Base-by-base conservation (phyloP, 2,329 filamentous ascomycete species). In the Botryotinia globosa region DNA sequence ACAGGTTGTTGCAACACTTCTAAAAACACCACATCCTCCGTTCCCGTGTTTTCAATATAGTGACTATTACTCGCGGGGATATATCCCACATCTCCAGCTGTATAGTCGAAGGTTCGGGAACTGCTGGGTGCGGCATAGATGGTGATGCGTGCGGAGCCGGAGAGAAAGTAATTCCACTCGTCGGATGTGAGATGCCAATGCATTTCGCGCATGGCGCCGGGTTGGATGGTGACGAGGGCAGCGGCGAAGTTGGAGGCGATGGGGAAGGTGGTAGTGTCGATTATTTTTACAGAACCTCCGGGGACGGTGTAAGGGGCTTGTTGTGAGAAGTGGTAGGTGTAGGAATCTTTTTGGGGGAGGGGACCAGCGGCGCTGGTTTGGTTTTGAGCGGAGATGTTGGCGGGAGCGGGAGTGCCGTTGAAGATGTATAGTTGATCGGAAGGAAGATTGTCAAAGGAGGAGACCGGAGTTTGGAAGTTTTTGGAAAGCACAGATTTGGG, bases 171-270 rank as follows among this genome's bases (percentile, higher is more conserved):
- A 22, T 70, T 71, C 67, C 72, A 73, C 29, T 73, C 72, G 62
- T 68, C 72, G 20, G 62, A 68, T 16, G 69, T 72, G 42, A 86
- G 86, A 81, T 90, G 88, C 88, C 88, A 90, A 81, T 90, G 88
- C 61, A 91, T 81, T 78, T 90, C 88, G 34, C 89, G 85, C 86
- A 90, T 87, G 1, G 88, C 88, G n/a, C 88, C 88, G 0, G 88
- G 88, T 76, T 88, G 82, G 45, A 90, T 82, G 3, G 85, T 87
- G 16, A 90, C 86, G 2, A 90, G 82, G 0, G 87, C 87, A 0
- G 85, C 85, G 5, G 87, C 86, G 78, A 90, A 88, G 72, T 83
- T 84, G 18, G 78, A 79, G 0, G 88, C 86, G 42, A 88, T 81
- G 8, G 88, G 88, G 80, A 90, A 90, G 1, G 84, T 87, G 0